These are phyloP conservation scores for Sanghuangporus baumii DNA, from an alignment of 1,284 basidiomycete species.

Conservation along the genomic window DNA sequence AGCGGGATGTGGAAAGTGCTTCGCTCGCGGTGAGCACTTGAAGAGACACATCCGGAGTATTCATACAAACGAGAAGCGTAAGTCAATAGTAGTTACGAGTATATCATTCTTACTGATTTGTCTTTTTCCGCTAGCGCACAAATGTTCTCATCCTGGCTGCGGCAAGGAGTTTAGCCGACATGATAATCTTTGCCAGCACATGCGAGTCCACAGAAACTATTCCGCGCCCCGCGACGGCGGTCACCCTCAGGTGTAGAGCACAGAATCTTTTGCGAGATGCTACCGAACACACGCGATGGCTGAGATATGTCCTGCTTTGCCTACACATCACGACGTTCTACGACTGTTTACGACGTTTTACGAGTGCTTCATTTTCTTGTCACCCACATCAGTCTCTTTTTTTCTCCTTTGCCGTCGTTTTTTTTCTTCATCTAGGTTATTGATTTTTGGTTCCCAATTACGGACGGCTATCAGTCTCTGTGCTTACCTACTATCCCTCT, in stretches of 20 bases:
- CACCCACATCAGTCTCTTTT: not conserved
- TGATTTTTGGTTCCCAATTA: constrained; percentile 1
- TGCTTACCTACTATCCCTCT: not conserved
- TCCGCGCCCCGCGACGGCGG: constrained; percentile 22
- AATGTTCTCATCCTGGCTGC: constrained; percentile 71
- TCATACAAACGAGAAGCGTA: constrained; percentile 80
- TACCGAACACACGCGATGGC: not conserved
- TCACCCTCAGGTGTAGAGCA: not conserved
- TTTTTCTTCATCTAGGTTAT: constrained; percentile 5
- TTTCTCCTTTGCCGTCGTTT: not conserved
- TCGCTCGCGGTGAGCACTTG: constrained; percentile 72
- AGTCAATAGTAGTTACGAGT: constrained; percentile 25
- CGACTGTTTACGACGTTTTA: not conserved
- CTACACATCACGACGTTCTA: not conserved
- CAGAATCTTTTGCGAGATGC: not conserved
- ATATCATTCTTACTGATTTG: not conserved
- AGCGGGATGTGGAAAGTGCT: constrained; percentile 72
- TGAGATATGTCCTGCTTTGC: not conserved
- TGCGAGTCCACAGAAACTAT: constrained; percentile 64
- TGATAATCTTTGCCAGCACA: constrained; percentile 80
- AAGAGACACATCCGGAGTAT: constrained; percentile 75
- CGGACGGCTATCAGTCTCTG: constrained; percentile 4
- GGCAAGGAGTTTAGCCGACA: constrained; percentile 80
- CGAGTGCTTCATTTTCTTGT: not conserved
- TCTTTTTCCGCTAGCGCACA: constrained; percentile 51